Conservation (phyloP, 2,329 filamentous ascomycete species). For the Exophiala dermatitidis region DNA sequence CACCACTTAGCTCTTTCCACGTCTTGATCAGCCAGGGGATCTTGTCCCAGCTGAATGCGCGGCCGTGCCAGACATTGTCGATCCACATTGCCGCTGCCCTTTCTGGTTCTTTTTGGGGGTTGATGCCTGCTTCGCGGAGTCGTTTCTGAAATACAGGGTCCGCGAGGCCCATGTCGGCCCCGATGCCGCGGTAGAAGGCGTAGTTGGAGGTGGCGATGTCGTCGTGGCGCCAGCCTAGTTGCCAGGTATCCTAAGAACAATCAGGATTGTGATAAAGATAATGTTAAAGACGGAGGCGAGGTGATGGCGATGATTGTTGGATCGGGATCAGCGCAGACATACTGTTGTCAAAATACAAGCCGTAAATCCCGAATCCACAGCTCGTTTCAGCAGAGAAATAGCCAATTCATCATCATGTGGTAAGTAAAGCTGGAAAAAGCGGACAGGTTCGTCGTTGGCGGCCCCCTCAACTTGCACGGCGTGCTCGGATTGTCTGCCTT, state of each 20-base stretch:
- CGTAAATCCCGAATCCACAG: constrained; percentile 48
- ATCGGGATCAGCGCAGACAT: background rate
- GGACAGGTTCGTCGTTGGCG: constrained; percentile 29
- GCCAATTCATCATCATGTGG: constrained; percentile 56
- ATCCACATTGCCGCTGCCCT: constrained; percentile 56
- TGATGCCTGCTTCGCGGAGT: constrained; percentile 47
- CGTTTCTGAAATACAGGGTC: constrained; percentile 55
- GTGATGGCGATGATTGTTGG: background rate
- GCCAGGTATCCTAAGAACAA: constrained; percentile 49
- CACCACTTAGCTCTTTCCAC: constrained; percentile 48
- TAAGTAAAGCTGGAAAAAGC: constrained; percentile 60
- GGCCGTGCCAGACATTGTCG: constrained; percentile 58
- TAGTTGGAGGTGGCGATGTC: constrained; percentile 53
- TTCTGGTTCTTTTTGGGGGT: constrained; percentile 46
- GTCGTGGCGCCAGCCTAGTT: constrained; percentile 55
- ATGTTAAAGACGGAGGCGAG: too few species aligned
- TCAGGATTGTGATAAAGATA: too few species aligned
- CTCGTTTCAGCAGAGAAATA: constrained; percentile 49
- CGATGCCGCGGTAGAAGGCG: constrained; percentile 56
- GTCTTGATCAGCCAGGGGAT: constrained; percentile 57
- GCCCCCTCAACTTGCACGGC: constrained; percentile 26
- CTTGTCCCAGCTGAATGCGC: constrained; percentile 59
- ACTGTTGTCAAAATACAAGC: constrained; percentile 50
- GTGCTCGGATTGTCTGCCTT: constrained; percentile 25
- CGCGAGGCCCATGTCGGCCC: constrained; percentile 51